Evolutionary conservation across 2,329 filamentous ascomycete species (phyloP), one percentile per base, ranked within the genome.

Genomic region (Annulohypoxylon truncatum): DNA sequence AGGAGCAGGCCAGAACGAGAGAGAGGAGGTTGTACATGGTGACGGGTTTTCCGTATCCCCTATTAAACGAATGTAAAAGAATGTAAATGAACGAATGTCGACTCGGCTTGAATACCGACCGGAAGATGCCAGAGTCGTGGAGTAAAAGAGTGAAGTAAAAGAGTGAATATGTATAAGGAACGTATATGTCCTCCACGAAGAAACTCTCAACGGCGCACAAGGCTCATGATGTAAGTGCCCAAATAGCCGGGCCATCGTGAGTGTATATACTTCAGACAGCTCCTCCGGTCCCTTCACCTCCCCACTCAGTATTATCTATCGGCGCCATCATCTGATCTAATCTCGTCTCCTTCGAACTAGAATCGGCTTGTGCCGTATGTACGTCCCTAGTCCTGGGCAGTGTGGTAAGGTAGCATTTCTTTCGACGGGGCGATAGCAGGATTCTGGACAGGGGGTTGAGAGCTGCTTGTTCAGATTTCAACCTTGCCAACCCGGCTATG

Each of bases 1-100:
- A 70, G 46, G 55, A 64, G 50, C 52, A 50, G 48, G 57, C 48
- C 35, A 69, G 31, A 20, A 38, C 44, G 38, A 59, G 28, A 29
- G 56, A 12, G 2, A 50, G 58, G 42, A 62, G 35, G 61, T 24
- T 53, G 50, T 67, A 57, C 67, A 69, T 69, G 31, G 20, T 35
- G 54, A 24, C 42, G 28, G 22, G n/a, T 29, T 57, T 29, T 29
- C 40, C 44, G 26, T 56, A 47, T 13, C 24, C 53, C 38, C 52
- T 55, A 56, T 12, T 42, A 8, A 8, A 31, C 7, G n/a, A n/a
- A n/a, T n/a, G n/a, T n/a, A n/a, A n/a, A n/a, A n/a, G n/a, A n/a
- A n/a, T n/a, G n/a, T 10, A 38, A 48, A 59, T 2, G 35, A 57
- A 56, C 9, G 42, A 61, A 42, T 47, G 31, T 35, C 33, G 42